phyloP scores from a whole-genome alignment of 352 stramenopile genomes.

The Phytopythium helicoides region DNA sequence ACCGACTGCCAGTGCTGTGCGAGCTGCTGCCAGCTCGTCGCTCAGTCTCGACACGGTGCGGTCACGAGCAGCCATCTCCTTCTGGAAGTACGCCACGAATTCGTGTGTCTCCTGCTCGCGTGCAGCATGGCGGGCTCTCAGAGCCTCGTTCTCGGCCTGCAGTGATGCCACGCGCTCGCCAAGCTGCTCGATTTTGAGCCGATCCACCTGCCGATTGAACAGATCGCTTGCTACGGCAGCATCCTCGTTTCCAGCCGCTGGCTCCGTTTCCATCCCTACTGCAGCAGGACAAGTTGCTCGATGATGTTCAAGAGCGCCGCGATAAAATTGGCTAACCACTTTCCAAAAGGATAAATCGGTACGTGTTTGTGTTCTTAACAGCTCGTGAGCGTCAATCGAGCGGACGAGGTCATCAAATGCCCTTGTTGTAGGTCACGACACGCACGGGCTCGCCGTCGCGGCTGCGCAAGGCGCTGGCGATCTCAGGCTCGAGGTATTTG shows the following conservation, averaged over 20 bases:
- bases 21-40: constrained; percentile 72
- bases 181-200: constrained; percentile 61
- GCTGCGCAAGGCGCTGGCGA: constrained; percentile 32
- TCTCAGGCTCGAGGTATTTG: constrained; percentile 65
- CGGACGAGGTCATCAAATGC: constrained; percentile 34
- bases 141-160: constrained; percentile 73
- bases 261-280: background rate
- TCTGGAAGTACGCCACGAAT: constrained; percentile 94
- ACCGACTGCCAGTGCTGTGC: constrained; percentile 61
- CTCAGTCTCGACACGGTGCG: constrained; percentile 73
- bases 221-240: constrained; percentile 36
- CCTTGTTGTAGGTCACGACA: constrained; percentile 85
- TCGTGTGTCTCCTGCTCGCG: constrained; percentile 93
- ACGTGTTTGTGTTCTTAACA: too few species aligned
- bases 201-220: constrained; percentile 69
- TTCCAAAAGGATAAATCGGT: too few species aligned
- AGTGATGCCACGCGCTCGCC: constrained; percentile 56
- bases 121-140: constrained; percentile 81
- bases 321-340: background rate
- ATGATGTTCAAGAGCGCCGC: too few species aligned
- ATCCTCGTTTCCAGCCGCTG: constrained; percentile 5
- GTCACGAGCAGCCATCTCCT: constrained; percentile 87
- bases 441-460: constrained; percentile 48
- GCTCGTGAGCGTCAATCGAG: too few species aligned
- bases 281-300: background rate